phyloP scores from a whole-genome alignment of 352 stramenopile genomes.

The Phytophthora foliorum region DNA sequence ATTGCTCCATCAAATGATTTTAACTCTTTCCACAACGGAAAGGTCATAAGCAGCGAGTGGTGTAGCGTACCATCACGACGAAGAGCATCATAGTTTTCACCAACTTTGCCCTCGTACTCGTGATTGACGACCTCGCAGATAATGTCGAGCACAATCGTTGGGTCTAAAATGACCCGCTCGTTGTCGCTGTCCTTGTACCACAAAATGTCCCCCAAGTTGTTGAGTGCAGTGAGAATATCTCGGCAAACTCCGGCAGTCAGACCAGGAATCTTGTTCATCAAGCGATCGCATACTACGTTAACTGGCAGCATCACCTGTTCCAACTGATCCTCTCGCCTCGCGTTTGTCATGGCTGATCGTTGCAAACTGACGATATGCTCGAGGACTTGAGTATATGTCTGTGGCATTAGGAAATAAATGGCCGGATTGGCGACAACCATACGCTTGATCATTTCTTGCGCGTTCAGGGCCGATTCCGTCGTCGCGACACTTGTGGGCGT shows the following conservation, averaged over 20 bases:
- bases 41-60: slow-evolving; percentile 13
- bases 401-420: slow-evolving; percentile 14
- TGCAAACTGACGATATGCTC: background rate
- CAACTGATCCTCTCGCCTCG: slow-evolving; percentile 2
- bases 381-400: slow-evolving; percentile 7
- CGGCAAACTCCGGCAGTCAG: background rate
- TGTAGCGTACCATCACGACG: slow-evolving; percentile 9
- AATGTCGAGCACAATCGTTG: slow-evolving; percentile 26
- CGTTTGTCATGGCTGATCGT: background rate
- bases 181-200: slow-evolving; percentile 24
- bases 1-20: background rate
- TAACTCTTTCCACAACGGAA: slow-evolving; percentile 9
- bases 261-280: background rate
- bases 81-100: slow-evolving; percentile 9
- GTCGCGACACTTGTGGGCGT: background rate
- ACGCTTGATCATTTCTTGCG: background rate
- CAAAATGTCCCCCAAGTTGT: slow-evolving; percentile 27
- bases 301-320: slow-evolving; percentile 6
- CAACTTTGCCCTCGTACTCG: slow-evolving; percentile 1
- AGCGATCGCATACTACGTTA: background rate
- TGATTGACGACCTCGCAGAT: slow-evolving; percentile 31
- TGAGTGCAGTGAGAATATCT: slow-evolving; percentile 14
- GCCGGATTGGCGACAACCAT: background rate
- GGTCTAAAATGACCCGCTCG: slow-evolving; percentile 13
- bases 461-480: background rate